Percentiles rank a stretch among this genome's conserved stretches.
Conservation (phyloP, 2,329 filamentous ascomycete genomes). For the Raffaelea ambrosiae region DNA sequence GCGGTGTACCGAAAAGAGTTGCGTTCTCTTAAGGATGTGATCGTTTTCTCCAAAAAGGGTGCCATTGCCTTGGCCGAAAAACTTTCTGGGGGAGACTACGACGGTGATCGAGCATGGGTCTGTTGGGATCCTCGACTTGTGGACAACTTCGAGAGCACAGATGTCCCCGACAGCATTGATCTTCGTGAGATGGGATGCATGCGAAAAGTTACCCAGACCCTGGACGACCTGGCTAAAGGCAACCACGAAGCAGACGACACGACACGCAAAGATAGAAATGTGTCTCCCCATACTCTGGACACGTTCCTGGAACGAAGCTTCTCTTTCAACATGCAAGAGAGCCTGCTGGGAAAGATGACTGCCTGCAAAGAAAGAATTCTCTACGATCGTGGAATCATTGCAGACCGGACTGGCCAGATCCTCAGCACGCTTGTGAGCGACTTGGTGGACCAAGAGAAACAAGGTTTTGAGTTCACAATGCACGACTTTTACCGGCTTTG, state of each 20-base stretch:
- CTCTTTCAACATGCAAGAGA: slow-evolving; percentile 46
- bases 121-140: slow-evolving; percentile 65
- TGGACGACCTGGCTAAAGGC: slow-evolving; percentile 36
- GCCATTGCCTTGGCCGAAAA: slow-evolving; percentile 56
- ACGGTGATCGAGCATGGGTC: slow-evolving; percentile 70
- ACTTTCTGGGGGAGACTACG: slow-evolving; percentile 73
- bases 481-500: slow-evolving; percentile 31
- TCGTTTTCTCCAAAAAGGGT: slow-evolving; percentile 65
- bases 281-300: slow-evolving; percentile 15
- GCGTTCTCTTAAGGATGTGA: slow-evolving; percentile 64
- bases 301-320: slow-evolving; percentile 47
- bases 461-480: slow-evolving; percentile 40
- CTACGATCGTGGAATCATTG: slow-evolving; percentile 48
- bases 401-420: slow-evolving; percentile 30
- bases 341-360: slow-evolving; percentile 56
- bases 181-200: slow-evolving; percentile 41
- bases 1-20: slow-evolving; percentile 52
- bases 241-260: not conserved
- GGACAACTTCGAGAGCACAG: slow-evolving; percentile 55
- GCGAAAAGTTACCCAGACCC: slow-evolving; percentile 34
- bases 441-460: slow-evolving; percentile 50
- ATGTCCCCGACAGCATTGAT: slow-evolving; percentile 34
- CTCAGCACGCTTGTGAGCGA: slow-evolving; percentile 44
- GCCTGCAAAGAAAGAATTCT: slow-evolving; percentile 53
- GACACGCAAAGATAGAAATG: not conserved